phyloP scores from a whole-genome alignment of 1,284 basidiomycete species.

The Mrakiaceae sp. region DNA sequence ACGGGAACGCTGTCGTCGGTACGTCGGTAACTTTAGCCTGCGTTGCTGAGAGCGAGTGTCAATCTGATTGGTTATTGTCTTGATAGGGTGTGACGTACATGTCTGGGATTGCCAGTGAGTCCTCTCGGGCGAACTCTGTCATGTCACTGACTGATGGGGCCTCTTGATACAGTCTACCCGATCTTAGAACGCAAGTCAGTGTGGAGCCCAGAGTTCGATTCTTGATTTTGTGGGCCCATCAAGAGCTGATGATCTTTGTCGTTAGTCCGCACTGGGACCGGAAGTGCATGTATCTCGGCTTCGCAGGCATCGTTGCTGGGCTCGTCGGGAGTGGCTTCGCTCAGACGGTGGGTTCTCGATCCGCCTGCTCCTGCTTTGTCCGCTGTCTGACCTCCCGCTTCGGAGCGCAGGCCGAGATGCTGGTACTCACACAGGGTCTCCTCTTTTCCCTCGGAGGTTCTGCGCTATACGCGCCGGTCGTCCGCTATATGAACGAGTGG shows the following conservation, averaged over 20 bases:
- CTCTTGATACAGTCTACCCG: slow-evolving; percentile 24
- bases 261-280: neutral
- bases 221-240: neutral
- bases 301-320: slow-evolving; percentile 22
- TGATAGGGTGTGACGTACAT: slow-evolving; percentile 29
- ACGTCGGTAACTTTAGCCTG: neutral
- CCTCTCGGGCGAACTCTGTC: neutral
- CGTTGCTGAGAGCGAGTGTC: neutral
- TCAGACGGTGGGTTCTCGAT: slow-evolving; percentile 16
- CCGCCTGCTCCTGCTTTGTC: slow-evolving; percentile 19
- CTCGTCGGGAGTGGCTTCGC: slow-evolving; percentile 26
- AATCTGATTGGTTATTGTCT: slow-evolving; percentile 20
- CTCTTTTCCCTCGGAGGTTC: neutral
- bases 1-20: slow-evolving; percentile 26
- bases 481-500: slow-evolving; percentile 34
- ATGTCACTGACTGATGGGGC: no score
- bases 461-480: slow-evolving; percentile 30
- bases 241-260: neutral
- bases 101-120: slow-evolving; percentile 25
- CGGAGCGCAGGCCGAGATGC: slow-evolving; percentile 20
- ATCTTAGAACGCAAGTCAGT: slow-evolving; percentile 23
- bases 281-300: slow-evolving; percentile 6
- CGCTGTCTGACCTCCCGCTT: slow-evolving; percentile 30
- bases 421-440: neutral
- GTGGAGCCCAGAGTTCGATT: slow-evolving; percentile 21